Base-by-base conservation (phyloP, 208 protist species). In the Porcisia hertigi region DNA sequence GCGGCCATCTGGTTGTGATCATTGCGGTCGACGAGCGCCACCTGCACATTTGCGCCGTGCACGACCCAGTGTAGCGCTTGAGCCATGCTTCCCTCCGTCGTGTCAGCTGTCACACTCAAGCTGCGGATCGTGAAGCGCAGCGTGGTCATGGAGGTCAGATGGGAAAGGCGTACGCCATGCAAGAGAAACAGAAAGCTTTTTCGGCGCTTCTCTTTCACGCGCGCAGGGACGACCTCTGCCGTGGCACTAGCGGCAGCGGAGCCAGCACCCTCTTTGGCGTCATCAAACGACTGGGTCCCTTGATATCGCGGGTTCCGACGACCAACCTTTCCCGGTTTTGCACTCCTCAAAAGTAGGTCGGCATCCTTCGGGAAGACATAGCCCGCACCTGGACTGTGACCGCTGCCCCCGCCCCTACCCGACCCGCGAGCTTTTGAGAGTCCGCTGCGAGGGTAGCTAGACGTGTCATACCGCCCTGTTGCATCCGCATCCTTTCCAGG, bases 21-120 rank as follows among this genome's bases (percentile, higher is more conserved):
- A 66, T 96, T 86, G 65, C 91, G 89, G 83, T 97, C 94, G 9
- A 95, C 90, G 39, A 97, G 79, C 34, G 92, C 94, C 25, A 93
- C 79, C 82, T 95, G 90, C 16, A 84, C 84, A 39, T 86, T 82
- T 7, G 79, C 71, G 39, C 92, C 91, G 79, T 94, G 83, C 57
- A 92, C 77, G 6, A 84, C 71, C 88, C 91, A 89, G 11, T 84
- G 75, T 64, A 92, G 82, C 53, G 82, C 70, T 30, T 81, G 87
- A 45, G 71, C 75, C n/a, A 49, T 72, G 57, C 73, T 63, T 18
- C 72, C 77, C 65, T 78, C 78, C 3, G 71, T 70, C 6, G 81
- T 80, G 45, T 95, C 86, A 1, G 85, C 86, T n/a, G 79, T 87
- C 5, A 86, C 90, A 70, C 88, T 91, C 3, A 95, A 52, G 16